Evolutionary conservation across 768 basidiomycete genomes (phyloP).

Genomic region (Auriscalpium microsporum): DNA sequence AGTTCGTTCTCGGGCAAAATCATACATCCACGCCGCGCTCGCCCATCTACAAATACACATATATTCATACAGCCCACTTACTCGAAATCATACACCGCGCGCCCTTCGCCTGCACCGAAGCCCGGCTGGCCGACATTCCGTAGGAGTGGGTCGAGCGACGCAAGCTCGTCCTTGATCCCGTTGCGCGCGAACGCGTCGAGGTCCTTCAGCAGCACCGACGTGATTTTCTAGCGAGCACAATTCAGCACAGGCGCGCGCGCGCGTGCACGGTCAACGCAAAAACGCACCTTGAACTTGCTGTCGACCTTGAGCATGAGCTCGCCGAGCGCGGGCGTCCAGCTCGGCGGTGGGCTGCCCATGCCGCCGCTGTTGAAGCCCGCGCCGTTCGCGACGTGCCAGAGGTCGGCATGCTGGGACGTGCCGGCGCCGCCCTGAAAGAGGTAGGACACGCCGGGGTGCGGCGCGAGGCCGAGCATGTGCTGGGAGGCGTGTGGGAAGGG

Average conservation of each 20-base stretch:
- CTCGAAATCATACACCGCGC: slow-evolving; percentile 32
- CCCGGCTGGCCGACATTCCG: slow-evolving; percentile 40
- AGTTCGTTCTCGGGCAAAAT: too few species aligned
- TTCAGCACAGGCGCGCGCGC: slow-evolving; percentile 2
- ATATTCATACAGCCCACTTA: neutral
- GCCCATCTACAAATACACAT: neutral
- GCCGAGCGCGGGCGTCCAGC: slow-evolving; percentile 53
- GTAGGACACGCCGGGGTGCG: slow-evolving; percentile 79
- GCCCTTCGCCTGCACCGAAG: slow-evolving; percentile 26
- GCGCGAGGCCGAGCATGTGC: slow-evolving; percentile 69
- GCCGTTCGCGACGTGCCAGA: slow-evolving; percentile 60
- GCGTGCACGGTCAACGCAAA: neutral
- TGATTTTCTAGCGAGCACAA: slow-evolving; percentile 58
- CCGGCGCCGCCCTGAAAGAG: slow-evolving; percentile 48
- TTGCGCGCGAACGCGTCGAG: slow-evolving; percentile 75
- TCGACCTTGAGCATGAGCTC: slow-evolving; percentile 80
- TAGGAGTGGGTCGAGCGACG: slow-evolving; percentile 71
- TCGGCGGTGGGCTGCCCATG: slow-evolving; percentile 43
- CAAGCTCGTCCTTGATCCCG: slow-evolving; percentile 75
- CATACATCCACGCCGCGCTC: too few species aligned
- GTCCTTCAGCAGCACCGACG: slow-evolving; percentile 70
- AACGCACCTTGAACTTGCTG: slow-evolving; percentile 65
- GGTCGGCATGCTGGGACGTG: slow-evolving; percentile 40
- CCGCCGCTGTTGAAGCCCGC: slow-evolving; percentile 23
- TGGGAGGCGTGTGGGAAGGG: slow-evolving; percentile 62